Percentiles rank a stretch among this genome's conserved stretches.
Conservation (phyloP, 1,284 basidiomycete species). For the Ustilago lituana region DNA sequence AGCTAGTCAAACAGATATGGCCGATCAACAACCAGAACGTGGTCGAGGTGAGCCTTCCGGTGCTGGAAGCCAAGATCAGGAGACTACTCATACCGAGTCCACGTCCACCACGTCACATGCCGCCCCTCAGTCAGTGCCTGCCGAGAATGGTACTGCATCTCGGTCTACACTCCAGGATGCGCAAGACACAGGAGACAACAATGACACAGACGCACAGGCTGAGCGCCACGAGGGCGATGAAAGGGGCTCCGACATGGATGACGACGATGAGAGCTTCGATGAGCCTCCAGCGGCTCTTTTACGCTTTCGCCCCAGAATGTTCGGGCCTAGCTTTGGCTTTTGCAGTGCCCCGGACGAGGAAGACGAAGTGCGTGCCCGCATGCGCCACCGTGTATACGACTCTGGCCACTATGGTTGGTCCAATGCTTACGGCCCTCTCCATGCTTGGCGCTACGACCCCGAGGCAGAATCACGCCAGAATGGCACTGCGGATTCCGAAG, state of each 20-base stretch:
- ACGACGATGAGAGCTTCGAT: slow-evolving; percentile 30
- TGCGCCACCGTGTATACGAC: slow-evolving; percentile 46
- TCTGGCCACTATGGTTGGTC: slow-evolving; percentile 38
- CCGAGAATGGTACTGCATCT: too few relatives aligned
- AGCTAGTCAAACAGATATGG: slow-evolving; percentile 1
- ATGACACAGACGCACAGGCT: background rate
- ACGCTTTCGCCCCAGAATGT: slow-evolving; percentile 22
- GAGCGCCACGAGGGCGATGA: slow-evolving; percentile 3
- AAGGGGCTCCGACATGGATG: slow-evolving; percentile 3
- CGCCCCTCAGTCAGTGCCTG: too few relatives aligned
- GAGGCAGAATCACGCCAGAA: background rate
- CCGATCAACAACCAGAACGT: background rate
- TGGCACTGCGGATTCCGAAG: slow-evolving; percentile 1
- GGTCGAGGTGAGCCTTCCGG: too few relatives aligned
- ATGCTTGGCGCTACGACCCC: slow-evolving; percentile 27
- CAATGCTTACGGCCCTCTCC: slow-evolving; percentile 40
- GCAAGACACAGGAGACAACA: background rate
- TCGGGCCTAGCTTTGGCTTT: slow-evolving; percentile 45
- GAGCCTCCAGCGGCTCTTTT: slow-evolving; percentile 37
- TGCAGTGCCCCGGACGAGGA: slow-evolving; percentile 38
- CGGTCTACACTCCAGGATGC: too few relatives aligned
- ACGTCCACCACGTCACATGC: too few relatives aligned
- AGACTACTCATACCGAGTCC: too few relatives aligned
- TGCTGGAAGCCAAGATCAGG: too few relatives aligned
- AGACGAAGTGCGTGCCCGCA: slow-evolving; percentile 34